A percentile compares a stretch with the other conserved stretches of the same genome.
These are phyloP conservation scores for Brassica rapa DNA, from an alignment of 345 rosid species.

Conservation along the genomic window DNA sequence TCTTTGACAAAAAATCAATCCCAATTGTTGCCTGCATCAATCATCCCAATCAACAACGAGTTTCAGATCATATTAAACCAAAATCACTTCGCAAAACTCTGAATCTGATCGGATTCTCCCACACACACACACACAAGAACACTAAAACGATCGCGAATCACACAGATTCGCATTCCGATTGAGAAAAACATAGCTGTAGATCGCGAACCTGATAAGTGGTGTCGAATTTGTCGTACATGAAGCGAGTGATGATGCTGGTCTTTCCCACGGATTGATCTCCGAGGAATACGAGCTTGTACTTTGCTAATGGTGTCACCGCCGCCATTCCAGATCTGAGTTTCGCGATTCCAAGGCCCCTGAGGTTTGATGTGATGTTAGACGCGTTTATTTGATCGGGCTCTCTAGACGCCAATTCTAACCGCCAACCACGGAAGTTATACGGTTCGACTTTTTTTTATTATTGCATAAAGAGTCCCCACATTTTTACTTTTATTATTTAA, in stretches of 20 bases:
- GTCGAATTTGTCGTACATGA: conserved; percentile 96
- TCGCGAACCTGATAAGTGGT: conserved; percentile 76
- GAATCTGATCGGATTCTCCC: conserved; percentile 19
- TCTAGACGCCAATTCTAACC: conserved; percentile 40
- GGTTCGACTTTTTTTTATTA: neutral
- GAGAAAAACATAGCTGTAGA: neutral
- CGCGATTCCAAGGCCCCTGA: neutral
- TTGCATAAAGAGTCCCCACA: neutral
- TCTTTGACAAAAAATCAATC: conserved; percentile 87
- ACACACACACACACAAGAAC: neutral
- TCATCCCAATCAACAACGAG: neutral
- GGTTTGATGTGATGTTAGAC: conserved; percentile 12
- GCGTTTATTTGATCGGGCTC: conserved; percentile 20
- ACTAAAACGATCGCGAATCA: conserved; percentile 1
- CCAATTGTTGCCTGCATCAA: conserved; percentile 84
- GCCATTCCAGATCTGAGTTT: conserved; percentile 63
- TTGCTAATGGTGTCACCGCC: conserved; percentile 77
- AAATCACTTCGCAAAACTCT: neutral
- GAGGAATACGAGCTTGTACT: conserved; percentile 78
- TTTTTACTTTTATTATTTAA: neutral
- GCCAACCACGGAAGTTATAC: neutral
- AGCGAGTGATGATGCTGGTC: conserved; percentile 91
- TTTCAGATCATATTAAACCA: neutral
- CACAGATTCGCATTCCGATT: neutral
- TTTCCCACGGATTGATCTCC: conserved; percentile 92